These are phyloP conservation scores for Pseudotsuga menziesii DNA, from an alignment of 75 land plant species.

Conservation along the genomic window DNA sequence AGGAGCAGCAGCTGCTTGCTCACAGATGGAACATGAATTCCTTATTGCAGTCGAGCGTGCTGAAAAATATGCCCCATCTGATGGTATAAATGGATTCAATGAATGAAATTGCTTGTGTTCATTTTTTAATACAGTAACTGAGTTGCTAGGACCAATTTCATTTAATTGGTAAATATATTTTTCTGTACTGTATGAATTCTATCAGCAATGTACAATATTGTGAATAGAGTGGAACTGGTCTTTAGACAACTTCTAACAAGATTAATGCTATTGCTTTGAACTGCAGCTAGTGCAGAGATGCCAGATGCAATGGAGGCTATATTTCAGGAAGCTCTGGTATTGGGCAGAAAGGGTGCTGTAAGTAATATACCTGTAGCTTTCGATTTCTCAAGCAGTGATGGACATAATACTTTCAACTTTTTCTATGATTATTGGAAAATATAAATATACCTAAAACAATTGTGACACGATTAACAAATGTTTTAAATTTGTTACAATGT, in stretches of 20 bases:
- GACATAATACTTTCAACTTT: too few species aligned
- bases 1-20: constrained; percentile 44
- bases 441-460: too few species aligned
- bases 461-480: too few species aligned
- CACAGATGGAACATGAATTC: constrained; percentile 70
- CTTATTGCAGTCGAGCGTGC: constrained; percentile 75
- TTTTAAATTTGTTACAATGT: too few species aligned
- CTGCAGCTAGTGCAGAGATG: constrained; percentile 72
- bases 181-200: not conserved
- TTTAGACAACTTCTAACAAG: not conserved
- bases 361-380: constrained; percentile 17
- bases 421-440: too few species aligned
- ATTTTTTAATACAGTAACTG: not conserved
- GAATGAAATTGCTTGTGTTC: not conserved
- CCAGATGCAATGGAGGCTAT: constrained; percentile 95
- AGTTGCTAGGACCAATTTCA: not conserved
- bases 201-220: not conserved
- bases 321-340: constrained; percentile 73
- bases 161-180: not conserved
- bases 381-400: too few species aligned
- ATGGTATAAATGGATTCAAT: constrained; percentile 38
- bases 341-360: constrained; percentile 80
- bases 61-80: constrained; percentile 58
- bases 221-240: not conserved
- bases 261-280: not conserved